Evolutionary conservation across 441 rosid species (phyloP).

Genomic region (Flueggea neowawraea): DNA sequence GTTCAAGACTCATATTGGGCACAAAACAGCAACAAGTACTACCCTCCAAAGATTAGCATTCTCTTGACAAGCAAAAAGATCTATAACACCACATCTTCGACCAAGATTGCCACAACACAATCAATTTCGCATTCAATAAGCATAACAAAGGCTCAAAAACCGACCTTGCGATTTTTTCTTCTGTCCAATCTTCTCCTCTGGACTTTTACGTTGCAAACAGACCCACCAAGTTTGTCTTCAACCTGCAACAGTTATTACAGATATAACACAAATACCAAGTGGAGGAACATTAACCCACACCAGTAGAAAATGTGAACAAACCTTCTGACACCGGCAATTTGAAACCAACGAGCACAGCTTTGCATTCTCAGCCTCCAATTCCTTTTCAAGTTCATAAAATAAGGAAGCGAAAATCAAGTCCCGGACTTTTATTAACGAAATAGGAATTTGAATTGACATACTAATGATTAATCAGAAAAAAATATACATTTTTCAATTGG

Average conservation of each 20-base stretch:
- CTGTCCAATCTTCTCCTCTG: constrained; percentile 22
- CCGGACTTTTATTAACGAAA: not conserved
- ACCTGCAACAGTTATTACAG: constrained; percentile 24
- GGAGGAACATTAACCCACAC: too few relatives aligned
- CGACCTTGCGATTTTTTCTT: constrained; percentile 36
- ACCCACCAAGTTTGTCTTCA: constrained; percentile 27
- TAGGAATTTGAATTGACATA: too few relatives aligned
- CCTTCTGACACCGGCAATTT: constrained; percentile 56
- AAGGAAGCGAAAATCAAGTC: not conserved
- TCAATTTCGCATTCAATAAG: too few relatives aligned
- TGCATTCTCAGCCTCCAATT: constrained; percentile 58
- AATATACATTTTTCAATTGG: not conserved
- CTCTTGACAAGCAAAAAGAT: too few relatives aligned
- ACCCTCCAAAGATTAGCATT: too few relatives aligned
- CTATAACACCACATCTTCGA: too few relatives aligned
- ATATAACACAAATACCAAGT: too few relatives aligned
- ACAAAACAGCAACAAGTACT: too few relatives aligned
- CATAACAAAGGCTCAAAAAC: not conserved
- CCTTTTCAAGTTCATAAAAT: constrained; percentile 29
- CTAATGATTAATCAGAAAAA: too few relatives aligned
- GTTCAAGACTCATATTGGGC: too few relatives aligned
- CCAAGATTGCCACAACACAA: too few relatives aligned
- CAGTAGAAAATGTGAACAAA: constrained; percentile 7
- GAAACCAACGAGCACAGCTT: constrained; percentile 48
- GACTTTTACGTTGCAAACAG: constrained; percentile 16